Conservation (phyloP, 768 basidiomycete species). For the Rubroboletus pulcherrimus region DNA sequence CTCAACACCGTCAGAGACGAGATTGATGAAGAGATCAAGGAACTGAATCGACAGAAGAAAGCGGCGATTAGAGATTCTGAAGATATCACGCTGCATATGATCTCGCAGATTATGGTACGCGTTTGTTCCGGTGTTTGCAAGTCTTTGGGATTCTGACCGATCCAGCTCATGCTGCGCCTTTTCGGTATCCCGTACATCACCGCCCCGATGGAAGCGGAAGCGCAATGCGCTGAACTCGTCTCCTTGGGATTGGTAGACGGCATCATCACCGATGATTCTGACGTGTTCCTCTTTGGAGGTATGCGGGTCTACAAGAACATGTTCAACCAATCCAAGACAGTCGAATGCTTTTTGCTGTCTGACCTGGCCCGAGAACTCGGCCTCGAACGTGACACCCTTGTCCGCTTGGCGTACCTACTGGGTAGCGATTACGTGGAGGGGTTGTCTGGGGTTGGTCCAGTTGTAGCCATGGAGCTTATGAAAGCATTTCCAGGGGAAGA, state of each 20-base stretch:
- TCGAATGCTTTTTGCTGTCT: constrained; percentile 85
- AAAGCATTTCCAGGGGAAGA: constrained; percentile 88
- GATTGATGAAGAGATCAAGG: constrained; percentile 87
- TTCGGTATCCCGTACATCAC: constrained; percentile 99
- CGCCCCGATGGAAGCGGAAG: constrained; percentile 99
- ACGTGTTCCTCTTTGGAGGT: constrained; percentile 97
- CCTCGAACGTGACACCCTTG: constrained; percentile 78
- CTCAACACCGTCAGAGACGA: constrained; percentile 78
- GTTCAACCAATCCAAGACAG: constrained; percentile 99
- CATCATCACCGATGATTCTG: constrained; percentile 98
- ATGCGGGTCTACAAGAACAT: constrained; percentile 97
- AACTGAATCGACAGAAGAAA: constrained; percentile 78
- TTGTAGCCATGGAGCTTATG: constrained; percentile 92
- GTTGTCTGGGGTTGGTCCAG: constrained; percentile 87
- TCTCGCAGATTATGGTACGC: constrained; percentile 73
- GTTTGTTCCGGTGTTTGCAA: neutral
- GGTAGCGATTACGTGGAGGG: constrained; percentile 98
- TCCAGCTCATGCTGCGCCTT: constrained; percentile 80
- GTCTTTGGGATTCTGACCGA: constrained; percentile 5
- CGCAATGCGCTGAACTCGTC: constrained; percentile 93
- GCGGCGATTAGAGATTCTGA: constrained; percentile 91
- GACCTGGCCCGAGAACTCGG: constrained; percentile 88
- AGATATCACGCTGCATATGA: constrained; percentile 93
- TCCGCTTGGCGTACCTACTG: constrained; percentile 88
- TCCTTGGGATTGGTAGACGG: constrained; percentile 87